Conservation (phyloP, 179 eudicot genomes). For the Carnegiea gigantea region DNA sequence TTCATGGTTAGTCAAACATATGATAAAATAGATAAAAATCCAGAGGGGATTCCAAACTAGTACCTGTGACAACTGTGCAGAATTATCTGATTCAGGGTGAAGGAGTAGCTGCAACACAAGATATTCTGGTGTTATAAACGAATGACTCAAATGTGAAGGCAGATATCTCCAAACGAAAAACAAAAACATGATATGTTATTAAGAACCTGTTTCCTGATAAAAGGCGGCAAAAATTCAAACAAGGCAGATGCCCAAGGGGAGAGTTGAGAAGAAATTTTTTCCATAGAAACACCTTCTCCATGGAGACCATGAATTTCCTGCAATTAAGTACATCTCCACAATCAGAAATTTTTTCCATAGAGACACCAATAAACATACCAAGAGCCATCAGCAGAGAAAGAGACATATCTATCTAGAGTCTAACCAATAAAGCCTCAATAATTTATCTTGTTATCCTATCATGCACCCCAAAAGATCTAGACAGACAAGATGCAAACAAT, state of each 20-base stretch:
- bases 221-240: slow-evolving; percentile 85
- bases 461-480: background rate
- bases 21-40: background rate
- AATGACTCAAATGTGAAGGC: background rate
- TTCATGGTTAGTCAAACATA: background rate
- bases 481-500: slow-evolving; percentile 7
- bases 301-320: slow-evolving; percentile 94
- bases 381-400: background rate
- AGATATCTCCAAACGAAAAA: slow-evolving; percentile 2
- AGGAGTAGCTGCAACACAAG: slow-evolving; percentile 70
- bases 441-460: background rate
- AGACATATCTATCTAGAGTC: background rate
- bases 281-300: slow-evolving; percentile 68
- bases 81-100: slow-evolving; percentile 95
- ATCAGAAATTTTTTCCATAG: background rate
- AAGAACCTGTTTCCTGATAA: slow-evolving; percentile 80
- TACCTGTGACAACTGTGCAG: slow-evolving; percentile 98
- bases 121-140: slow-evolving; percentile 8
- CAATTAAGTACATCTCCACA: slow-evolving; percentile 2
- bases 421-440: slow-evolving; percentile 4
- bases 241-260: slow-evolving; percentile 99
- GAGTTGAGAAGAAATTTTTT: slow-evolving; percentile 74
- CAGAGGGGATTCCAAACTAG: slow-evolving; percentile 14
- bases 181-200: slow-evolving; percentile 1
- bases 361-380: background rate